phyloP scores from a whole-genome alignment of 495 filamentous ascomycete species.

The Penicillium roqueforti region DNA sequence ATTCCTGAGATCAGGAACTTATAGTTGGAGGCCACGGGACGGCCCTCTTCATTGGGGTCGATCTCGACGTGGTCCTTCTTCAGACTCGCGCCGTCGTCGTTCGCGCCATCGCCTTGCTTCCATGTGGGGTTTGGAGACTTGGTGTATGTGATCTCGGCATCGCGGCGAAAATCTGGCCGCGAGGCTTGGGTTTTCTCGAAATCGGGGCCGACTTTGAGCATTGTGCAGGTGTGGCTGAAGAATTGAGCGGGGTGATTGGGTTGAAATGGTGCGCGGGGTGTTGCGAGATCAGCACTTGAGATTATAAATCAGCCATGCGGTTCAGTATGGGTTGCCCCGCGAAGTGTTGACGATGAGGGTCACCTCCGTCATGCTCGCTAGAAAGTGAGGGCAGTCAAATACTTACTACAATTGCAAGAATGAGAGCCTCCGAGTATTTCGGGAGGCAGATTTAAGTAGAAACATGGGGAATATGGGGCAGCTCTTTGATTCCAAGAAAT shows the following conservation, averaged over 20 bases:
- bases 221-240: constrained; percentile 23
- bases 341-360: not conserved
- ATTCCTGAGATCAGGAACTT: constrained; percentile 87
- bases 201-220: constrained; percentile 46
- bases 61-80: constrained; percentile 68
- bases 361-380: not conserved
- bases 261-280: not conserved
- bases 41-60: constrained; percentile 71
- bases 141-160: constrained; percentile 54
- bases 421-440: not conserved
- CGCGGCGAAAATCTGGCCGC: constrained; percentile 60
- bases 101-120: constrained; percentile 74
- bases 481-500: not conserved
- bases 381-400: not conserved
- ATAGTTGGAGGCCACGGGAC: constrained; percentile 73
- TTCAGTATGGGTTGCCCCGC: not conserved
- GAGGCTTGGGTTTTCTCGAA: constrained; percentile 72
- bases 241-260: constrained; percentile 5
- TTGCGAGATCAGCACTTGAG: not conserved
- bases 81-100: constrained; percentile 52
- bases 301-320: constrained; percentile 7
- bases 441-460: not conserved
- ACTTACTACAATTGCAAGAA: constrained; percentile 6
- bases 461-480: not conserved
- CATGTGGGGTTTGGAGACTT: constrained; percentile 72